Percentiles rank a stretch among this genome's conserved stretches.
These are phyloP conservation scores for Grosmannia serpens DNA, from an alignment of 2,329 filamentous ascomycete species.

Conservation along the genomic window DNA sequence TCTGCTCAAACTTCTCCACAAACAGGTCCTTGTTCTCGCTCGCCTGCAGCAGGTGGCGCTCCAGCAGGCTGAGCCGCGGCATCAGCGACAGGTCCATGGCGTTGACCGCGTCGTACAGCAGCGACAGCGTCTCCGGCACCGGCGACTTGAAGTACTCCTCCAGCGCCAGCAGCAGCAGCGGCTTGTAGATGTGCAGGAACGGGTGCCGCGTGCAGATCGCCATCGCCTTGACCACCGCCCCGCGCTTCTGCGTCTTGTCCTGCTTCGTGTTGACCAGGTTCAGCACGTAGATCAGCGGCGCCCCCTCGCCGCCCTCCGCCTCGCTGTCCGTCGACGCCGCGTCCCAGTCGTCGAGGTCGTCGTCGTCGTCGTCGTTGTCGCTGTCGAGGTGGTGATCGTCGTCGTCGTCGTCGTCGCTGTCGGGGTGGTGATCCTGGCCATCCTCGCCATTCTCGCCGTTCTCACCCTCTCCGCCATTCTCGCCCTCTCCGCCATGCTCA, in stretches of 20 bases:
- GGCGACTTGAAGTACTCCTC: slow-evolving; percentile 97
- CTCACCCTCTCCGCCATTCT: no score
- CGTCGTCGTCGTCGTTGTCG: slow-evolving; percentile 29
- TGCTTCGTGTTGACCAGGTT: slow-evolving; percentile 98
- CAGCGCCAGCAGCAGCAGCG: slow-evolving; percentile 75
- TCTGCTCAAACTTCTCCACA: slow-evolving; percentile 91
- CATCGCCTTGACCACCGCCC: slow-evolving; percentile 95
- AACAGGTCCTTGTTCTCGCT: slow-evolving; percentile 95
- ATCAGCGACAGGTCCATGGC: slow-evolving; percentile 93
- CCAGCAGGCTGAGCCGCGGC: slow-evolving; percentile 72
- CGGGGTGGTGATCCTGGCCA: no score
- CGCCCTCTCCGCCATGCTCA: no score
- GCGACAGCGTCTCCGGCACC: slow-evolving; percentile 72
- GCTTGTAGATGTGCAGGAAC: slow-evolving; percentile 99
- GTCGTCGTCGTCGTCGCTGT: slow-evolving; percentile 24
- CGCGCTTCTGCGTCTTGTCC: slow-evolving; percentile 84
- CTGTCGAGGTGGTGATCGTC: slow-evolving; percentile 36
- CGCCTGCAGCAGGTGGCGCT: slow-evolving; percentile 75
- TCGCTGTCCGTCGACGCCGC: slow-evolving; percentile 48
- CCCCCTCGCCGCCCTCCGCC: slow-evolving; percentile 64
- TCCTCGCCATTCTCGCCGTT: slow-evolving; percentile 24
- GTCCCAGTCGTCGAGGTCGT: slow-evolving; percentile 30
- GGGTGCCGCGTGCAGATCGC: slow-evolving; percentile 96
- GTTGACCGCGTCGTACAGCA: slow-evolving; percentile 87
- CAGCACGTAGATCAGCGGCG: slow-evolving; percentile 89